phyloP scores from a whole-genome alignment of 495 filamentous ascomycete species.

The Glarea lozoyensis region DNA sequence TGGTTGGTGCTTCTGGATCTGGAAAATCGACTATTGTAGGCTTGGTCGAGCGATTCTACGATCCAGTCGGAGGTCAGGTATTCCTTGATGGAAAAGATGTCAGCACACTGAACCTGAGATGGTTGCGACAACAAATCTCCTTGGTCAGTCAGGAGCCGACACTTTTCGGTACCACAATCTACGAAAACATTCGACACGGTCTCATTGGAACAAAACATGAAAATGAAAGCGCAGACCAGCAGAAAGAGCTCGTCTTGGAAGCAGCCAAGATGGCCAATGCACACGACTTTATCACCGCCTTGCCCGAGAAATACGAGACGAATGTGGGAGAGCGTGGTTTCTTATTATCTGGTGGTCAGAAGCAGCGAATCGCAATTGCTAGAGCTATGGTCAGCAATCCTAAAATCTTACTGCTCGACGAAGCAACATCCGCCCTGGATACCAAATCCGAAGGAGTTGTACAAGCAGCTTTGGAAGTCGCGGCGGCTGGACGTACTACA shows the following conservation, averaged over 20 bases:
- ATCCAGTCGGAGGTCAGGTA: conserved; percentile 71
- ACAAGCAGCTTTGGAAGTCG: conserved; percentile 83
- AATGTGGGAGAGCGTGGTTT: conserved; percentile 94
- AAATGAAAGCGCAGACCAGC: conserved; percentile 51
- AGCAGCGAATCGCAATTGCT: conserved; percentile 83
- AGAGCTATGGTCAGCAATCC: conserved; percentile 88
- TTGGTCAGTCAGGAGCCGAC: conserved; percentile 80
- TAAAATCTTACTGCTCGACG: conserved; percentile 91
- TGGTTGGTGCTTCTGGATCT: conserved; percentile 81
- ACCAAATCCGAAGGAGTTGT: conserved; percentile 93
- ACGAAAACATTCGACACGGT: conserved; percentile 76
- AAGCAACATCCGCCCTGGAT: conserved; percentile 92
- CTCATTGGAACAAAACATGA: conserved; percentile 79
- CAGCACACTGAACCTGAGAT: conserved; percentile 71
- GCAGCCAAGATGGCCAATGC: conserved; percentile 89
- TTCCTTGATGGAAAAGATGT: conserved; percentile 81
- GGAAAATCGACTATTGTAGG: conserved; percentile 92
- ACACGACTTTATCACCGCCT: conserved; percentile 75
- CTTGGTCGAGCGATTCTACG: conserved; percentile 86
- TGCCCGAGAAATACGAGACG: conserved; percentile 88
- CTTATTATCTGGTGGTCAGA: conserved; percentile 87
- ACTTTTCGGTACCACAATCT: conserved; percentile 80
- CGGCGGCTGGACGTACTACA: conserved; percentile 83
- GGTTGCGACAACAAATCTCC: conserved; percentile 86
- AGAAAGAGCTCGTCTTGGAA: conserved; percentile 60